A percentile compares a stretch with the other conserved stretches of the same genome.
Evolutionary conservation across 148 eudicot genomes (phyloP).

Genomic region (Cornus florida): DNA sequence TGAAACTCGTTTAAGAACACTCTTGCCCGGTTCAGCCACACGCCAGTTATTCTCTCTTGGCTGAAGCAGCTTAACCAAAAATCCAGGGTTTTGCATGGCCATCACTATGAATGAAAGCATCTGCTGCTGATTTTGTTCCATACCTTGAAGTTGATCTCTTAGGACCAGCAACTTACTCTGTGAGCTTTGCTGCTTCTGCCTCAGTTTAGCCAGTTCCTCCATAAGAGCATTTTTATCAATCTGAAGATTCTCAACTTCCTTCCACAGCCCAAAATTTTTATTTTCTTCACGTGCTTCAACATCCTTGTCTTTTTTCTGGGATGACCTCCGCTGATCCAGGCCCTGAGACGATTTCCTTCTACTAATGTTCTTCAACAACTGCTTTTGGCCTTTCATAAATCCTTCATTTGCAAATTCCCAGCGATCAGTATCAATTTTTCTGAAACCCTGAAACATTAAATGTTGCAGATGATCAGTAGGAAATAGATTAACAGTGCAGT

Average conservation of each 20-base stretch:
- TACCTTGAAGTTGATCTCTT: conserved; percentile 66
- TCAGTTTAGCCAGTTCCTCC: conserved; percentile 64
- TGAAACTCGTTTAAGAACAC: conserved; percentile 37
- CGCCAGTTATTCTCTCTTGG: conserved; percentile 64
- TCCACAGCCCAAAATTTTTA: conserved; percentile 38
- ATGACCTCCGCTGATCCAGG: conserved; percentile 26
- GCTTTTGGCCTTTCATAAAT: conserved; percentile 72
- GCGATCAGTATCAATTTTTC: conserved; percentile 71
- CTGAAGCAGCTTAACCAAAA: conserved; percentile 58
- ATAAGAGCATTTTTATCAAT: conserved; percentile 53
- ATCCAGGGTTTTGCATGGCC: conserved; percentile 81
- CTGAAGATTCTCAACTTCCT: conserved; percentile 77
- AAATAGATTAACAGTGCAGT: too few species aligned
- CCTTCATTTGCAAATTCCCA: conserved; percentile 73
- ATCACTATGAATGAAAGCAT: conserved; percentile 79
- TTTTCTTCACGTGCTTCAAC: conserved; percentile 35
- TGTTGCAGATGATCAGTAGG: background rate
- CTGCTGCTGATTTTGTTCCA: conserved; percentile 85
- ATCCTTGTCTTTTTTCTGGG: conserved; percentile 28
- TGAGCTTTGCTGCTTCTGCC: conserved; percentile 61
- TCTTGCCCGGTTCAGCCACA: conserved; percentile 51
- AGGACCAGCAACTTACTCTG: conserved; percentile 55
- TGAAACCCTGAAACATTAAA: conserved; percentile 59
- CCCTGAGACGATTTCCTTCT: conserved; percentile 60
- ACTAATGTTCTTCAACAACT: conserved; percentile 53